A percentile compares a stretch with the other conserved stretches of the same genome.
Conservation (phyloP, 169 alveolate species). For the Babesia bigemina region DNA sequence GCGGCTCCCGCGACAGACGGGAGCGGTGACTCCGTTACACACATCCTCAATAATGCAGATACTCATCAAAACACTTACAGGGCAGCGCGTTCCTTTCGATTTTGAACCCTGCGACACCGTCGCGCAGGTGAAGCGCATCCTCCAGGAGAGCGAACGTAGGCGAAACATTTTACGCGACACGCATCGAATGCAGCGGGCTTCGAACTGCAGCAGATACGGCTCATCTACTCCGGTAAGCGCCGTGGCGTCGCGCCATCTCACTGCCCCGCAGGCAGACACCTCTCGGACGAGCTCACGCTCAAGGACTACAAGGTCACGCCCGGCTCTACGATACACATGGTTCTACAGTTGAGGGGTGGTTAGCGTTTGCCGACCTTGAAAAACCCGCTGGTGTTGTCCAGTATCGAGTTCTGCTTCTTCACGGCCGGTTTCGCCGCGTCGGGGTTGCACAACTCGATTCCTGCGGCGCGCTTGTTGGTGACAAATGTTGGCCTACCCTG, state of each 20-base stretch:
- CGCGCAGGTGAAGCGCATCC: slow-evolving; percentile 90
- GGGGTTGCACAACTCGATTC: slow-evolving; percentile 69
- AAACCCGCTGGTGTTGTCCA: slow-evolving; percentile 64
- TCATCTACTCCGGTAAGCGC: slow-evolving; percentile 82
- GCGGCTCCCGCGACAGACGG: not conserved
- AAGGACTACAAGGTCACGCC: slow-evolving; percentile 91
- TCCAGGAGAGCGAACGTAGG: slow-evolving; percentile 93
- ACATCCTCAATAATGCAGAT: slow-evolving; percentile 81
- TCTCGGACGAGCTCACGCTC: slow-evolving; percentile 88
- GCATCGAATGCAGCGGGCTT: slow-evolving; percentile 36
- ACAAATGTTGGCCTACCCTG: slow-evolving; percentile 69
- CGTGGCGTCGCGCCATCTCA: not conserved
- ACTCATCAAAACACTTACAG: slow-evolving; percentile 90
- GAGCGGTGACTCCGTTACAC: slow-evolving; percentile 24
- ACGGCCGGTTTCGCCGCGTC: slow-evolving; percentile 25
- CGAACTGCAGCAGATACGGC: slow-evolving; percentile 87
- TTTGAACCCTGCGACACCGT: slow-evolving; percentile 94
- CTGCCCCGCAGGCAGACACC: slow-evolving; percentile 81
- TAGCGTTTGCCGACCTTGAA: slow-evolving; percentile 44
- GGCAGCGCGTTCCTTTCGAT: slow-evolving; percentile 90
- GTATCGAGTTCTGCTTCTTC: slow-evolving; percentile 29
- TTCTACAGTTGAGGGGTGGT: slow-evolving; percentile 92
- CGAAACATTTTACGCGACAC: not conserved
- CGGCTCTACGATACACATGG: slow-evolving; percentile 95
- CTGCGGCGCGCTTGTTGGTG: slow-evolving; percentile 26